These are phyloP conservation scores for Komagataella phaffii DNA, from an alignment of 805 yeast species.

Conservation along the genomic window DNA sequence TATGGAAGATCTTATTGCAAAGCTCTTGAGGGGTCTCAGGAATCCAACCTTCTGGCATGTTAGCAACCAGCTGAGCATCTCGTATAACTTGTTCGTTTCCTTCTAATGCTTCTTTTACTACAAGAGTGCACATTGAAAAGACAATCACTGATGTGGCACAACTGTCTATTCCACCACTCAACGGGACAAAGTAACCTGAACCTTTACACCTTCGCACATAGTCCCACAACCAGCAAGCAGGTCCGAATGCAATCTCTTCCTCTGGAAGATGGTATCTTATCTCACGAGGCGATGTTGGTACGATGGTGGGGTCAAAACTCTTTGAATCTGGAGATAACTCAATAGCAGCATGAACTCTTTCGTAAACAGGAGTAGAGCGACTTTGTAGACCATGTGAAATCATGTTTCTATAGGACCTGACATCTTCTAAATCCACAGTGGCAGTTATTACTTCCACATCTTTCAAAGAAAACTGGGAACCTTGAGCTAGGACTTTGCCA, in stretches of 20 bases:
- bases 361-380: constrained; percentile 24
- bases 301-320: constrained; percentile 45
- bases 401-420: constrained; percentile 62
- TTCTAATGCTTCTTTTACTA: constrained; percentile 49
- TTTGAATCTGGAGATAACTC: constrained; percentile 50
- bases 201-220: constrained; percentile 83
- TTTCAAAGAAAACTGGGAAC: constrained; percentile 72
- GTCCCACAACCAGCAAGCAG: constrained; percentile 99
- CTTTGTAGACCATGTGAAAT: constrained; percentile 72
- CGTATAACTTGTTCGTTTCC: constrained; percentile 64
- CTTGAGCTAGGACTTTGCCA: constrained; percentile 88
- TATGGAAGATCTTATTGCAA: constrained; percentile 66
- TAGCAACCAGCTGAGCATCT: constrained; percentile 63
- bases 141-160: constrained; percentile 96
- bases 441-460: constrained; percentile 97
- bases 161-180: constrained; percentile 95
- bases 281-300: constrained; percentile 38
- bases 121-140: constrained; percentile 86
- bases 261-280: constrained; percentile 70
- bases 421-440: constrained; percentile 86
- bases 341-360: constrained; percentile 46
- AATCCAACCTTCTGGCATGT: constrained; percentile 38
- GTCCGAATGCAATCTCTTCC: constrained; percentile 95
- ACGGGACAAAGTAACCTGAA: constrained; percentile 85
- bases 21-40: constrained; percentile 71